A percentile compares a stretch with the other conserved stretches of the same genome.
phyloP scores from a whole-genome alignment of 164 flowering plant species.

The Vitis rotundifolia region DNA sequence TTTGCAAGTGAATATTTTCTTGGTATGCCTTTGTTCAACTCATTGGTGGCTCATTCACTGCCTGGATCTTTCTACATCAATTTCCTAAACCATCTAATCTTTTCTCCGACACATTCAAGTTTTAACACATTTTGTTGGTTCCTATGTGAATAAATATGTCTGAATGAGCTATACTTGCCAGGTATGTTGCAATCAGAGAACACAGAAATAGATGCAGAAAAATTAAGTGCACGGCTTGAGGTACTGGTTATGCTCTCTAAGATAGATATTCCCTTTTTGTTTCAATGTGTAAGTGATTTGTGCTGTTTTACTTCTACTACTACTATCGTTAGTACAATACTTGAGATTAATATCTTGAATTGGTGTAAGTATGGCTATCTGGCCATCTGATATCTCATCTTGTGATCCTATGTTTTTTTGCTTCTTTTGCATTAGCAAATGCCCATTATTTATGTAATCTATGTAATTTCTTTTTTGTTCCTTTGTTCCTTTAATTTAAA shows the following conservation, averaged over 20 bases:
- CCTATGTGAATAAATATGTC: background rate
- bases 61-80: background rate
- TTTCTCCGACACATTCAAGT: background rate
- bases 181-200: conserved; percentile 31
- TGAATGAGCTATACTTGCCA: conserved; percentile 12
- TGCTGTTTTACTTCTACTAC: background rate
- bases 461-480: too few species aligned
- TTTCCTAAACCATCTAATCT: background rate
- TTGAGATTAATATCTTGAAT: too few species aligned
- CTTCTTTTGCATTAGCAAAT: too few species aligned
- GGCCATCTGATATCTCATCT: too few species aligned
- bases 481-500: too few species aligned
- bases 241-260: conserved; percentile 11
- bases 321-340: too few species aligned
- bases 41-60: background rate
- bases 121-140: background rate
- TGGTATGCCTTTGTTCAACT: background rate
- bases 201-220: conserved; percentile 25
- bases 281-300: background rate
- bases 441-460: too few species aligned
- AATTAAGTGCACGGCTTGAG: conserved; percentile 33
- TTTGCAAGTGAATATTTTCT: background rate
- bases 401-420: too few species aligned
- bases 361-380: too few species aligned
- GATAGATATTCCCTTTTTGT: background rate